These are phyloP conservation scores for Aspergillus affinis DNA, from an alignment of 495 filamentous ascomycete species.

Conservation along the genomic window DNA sequence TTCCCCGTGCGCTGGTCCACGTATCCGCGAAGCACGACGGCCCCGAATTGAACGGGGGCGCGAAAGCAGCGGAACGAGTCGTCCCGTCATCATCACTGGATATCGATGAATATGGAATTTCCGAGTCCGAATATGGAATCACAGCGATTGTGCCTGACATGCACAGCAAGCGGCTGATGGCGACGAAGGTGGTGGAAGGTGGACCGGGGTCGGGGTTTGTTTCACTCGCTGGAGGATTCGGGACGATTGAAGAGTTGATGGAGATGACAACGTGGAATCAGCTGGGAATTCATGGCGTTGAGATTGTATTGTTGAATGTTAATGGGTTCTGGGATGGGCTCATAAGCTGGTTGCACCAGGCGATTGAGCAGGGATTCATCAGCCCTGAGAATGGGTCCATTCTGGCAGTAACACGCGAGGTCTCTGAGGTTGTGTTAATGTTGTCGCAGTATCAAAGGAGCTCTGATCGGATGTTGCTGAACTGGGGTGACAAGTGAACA, in stretches of 20 bases:
- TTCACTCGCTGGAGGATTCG: conserved; percentile 82
- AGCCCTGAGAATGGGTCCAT: conserved; percentile 26
- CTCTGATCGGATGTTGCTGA: too few relatives aligned
- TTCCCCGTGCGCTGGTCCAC: conserved; percentile 77
- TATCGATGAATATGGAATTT: too few relatives aligned
- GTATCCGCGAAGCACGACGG: too few relatives aligned
- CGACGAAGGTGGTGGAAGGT: conserved; percentile 71
- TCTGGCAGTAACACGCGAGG: too few relatives aligned
- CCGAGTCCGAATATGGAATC: conserved; percentile 66
- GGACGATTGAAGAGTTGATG: conserved; percentile 90
- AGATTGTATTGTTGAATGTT: conserved; percentile 76
- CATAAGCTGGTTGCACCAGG: conserved; percentile 71
- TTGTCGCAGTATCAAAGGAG: too few relatives aligned
- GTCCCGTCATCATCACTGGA: too few relatives aligned
- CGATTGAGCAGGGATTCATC: conserved; percentile 74
- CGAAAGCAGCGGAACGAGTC: conserved; percentile 36
- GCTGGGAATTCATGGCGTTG: conserved; percentile 81
- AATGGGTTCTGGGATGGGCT: conserved; percentile 87
- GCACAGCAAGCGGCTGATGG: conserved; percentile 93
- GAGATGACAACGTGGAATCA: conserved; percentile 97
- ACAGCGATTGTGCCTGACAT: conserved; percentile 88
- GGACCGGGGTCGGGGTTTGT: conserved; percentile 82
- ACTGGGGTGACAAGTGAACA: too few relatives aligned
- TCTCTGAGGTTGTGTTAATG: too few relatives aligned
- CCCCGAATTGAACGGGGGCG: conserved; percentile 13